Percentiles rank a stretch among this genome's conserved stretches.
These are phyloP conservation scores for Agaricus blazei DNA, from an alignment of 768 basidiomycete genomes.

Conservation along the genomic window DNA sequence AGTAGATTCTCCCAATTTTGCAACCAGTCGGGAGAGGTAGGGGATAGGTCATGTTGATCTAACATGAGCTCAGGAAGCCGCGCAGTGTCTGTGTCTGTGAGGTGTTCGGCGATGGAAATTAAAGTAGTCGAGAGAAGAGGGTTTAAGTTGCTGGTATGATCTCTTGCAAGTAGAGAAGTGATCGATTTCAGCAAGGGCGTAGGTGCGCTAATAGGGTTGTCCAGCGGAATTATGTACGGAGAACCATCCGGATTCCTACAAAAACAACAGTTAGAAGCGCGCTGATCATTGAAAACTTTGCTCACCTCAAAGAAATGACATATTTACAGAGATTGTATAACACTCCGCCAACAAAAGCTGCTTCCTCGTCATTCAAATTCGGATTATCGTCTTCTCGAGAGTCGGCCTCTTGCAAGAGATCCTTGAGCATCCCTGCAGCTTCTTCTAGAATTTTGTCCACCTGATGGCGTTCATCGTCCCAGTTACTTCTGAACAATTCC, in stretches of 20 bases:
- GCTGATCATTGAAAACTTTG: conserved; percentile 7
- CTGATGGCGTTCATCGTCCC: conserved; percentile 23
- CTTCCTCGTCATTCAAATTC: conserved; percentile 62
- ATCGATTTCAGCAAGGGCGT: conserved; percentile 60
- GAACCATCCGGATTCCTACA: conserved; percentile 26
- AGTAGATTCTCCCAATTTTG: conserved; percentile 59
- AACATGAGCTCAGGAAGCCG: conserved; percentile 58
- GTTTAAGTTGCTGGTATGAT: conserved; percentile 51
- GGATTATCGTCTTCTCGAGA: conserved; percentile 50
- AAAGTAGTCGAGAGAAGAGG: conserved; percentile 62
- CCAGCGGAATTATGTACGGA: conserved; percentile 42
- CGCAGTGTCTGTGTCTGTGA: conserved; percentile 64
- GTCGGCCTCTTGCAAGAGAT: conserved; percentile 70
- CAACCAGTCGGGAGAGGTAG: conserved; percentile 70
- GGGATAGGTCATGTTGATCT: conserved; percentile 63
- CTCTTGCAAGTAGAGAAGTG: conserved; percentile 57
- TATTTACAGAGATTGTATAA: conserved; percentile 55
- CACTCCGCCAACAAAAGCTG: conserved; percentile 56
- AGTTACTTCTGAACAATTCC: conserved; percentile 12
- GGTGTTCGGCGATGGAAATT: conserved; percentile 60
- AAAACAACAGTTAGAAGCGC: neutral
- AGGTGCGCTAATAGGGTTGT: conserved; percentile 48
- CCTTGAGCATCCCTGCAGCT: conserved; percentile 62
- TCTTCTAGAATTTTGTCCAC: conserved; percentile 60
- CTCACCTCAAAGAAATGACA: conserved; percentile 54